phyloP scores from a whole-genome alignment of 805 yeast genomes.

The Candida pini region DNA sequence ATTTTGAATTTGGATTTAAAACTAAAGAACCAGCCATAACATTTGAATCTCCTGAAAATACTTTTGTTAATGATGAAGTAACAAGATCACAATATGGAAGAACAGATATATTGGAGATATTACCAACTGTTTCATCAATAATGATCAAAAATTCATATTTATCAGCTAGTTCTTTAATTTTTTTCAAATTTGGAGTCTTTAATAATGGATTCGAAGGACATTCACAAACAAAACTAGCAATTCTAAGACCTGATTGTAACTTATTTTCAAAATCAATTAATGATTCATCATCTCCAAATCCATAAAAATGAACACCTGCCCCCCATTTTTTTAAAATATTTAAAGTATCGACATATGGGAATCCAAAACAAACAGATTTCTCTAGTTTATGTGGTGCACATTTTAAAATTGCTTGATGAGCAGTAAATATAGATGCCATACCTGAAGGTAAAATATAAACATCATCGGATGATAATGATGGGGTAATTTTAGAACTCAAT shows the following conservation, averaged over 20 bases:
- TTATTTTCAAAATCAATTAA: constrained; percentile 58
- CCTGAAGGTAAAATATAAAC: constrained; percentile 87
- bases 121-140: constrained; percentile 94
- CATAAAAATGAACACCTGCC: constrained; percentile 81
- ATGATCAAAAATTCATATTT: constrained; percentile 71
- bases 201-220: constrained; percentile 94
- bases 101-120: constrained; percentile 76
- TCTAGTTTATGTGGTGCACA: constrained; percentile 20
- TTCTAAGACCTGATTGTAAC: constrained; percentile 57
- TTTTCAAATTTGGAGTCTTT: constrained; percentile 71
- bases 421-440: constrained; percentile 84
- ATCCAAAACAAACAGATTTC: constrained; percentile 90
- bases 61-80: constrained; percentile 83
- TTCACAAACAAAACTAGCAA: constrained; percentile 82
- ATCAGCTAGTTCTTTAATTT: constrained; percentile 60
- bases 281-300: constrained; percentile 72
- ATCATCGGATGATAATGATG: constrained; percentile 38
- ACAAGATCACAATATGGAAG: constrained; percentile 82
- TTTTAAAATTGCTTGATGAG: constrained; percentile 46
- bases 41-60: constrained; percentile 90
- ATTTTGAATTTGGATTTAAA: constrained; percentile 59
- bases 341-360: constrained; percentile 91
- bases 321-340: constrained; percentile 86
- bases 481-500: constrained; percentile 58
- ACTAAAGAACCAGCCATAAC: constrained; percentile 92